phyloP scores from a whole-genome alignment of 106 monocot species.

The Narthecium ossifragum region DNA sequence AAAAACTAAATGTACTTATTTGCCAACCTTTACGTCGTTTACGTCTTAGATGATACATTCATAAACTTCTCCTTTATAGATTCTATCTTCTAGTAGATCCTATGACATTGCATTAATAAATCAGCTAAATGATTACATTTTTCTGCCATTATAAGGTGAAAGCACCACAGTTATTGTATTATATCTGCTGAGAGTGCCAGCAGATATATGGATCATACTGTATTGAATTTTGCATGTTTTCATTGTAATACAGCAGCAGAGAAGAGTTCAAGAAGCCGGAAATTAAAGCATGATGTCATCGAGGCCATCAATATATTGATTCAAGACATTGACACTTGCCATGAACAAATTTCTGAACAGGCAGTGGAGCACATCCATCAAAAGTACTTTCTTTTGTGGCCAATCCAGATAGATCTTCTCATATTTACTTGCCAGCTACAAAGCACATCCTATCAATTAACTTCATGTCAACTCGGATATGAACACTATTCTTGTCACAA shows the following conservation, averaged over 20 bases:
- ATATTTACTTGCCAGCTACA: neutral
- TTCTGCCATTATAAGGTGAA: too few species aligned
- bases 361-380: conserved; percentile 98
- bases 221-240: neutral
- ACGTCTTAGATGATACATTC: too few species aligned
- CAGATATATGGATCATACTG: too few species aligned
- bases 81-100: too few species aligned
- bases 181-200: too few species aligned
- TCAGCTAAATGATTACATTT: too few species aligned
- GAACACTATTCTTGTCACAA: too few species aligned
- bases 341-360: conserved; percentile 93
- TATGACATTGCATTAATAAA: too few species aligned
- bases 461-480: too few species aligned
- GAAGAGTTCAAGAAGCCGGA: conserved; percentile 52
- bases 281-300: conserved; percentile 84
- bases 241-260: conserved; percentile 54
- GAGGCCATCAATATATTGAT: conserved; percentile 94
- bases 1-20: conserved; percentile 76
- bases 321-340: conserved; percentile 83
- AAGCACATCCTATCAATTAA: neutral
- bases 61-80: neutral
- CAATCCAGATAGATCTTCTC: neutral
- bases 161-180: too few species aligned
- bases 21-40: neutral
- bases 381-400: conserved; percentile 48